Base-by-base conservation (phyloP, 345 rosid species). In the Arabis hirsuta region DNA sequence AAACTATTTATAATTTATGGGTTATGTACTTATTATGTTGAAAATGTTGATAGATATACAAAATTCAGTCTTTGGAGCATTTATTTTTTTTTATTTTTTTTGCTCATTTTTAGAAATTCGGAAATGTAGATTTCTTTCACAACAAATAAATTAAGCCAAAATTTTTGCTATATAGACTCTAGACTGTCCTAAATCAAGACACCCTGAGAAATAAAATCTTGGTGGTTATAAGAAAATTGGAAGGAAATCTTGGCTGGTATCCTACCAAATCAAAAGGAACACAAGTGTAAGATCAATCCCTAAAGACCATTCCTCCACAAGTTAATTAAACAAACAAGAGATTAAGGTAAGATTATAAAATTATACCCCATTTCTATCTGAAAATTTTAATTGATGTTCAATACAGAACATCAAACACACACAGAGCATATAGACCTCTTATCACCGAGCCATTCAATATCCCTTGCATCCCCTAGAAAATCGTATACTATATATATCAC, bases 181-280 rank as follows among this genome's bases (percentile, higher is more conserved):
- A n/a, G n/a, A 32, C 6, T 19, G 22, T 5, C 14, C 27, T 14
- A 14, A 10, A 29, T 62, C 32, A 57, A 57, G 3, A 59, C 48
- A 59, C 16, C 22, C 1, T 22, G 6, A 12, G 20, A 4, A 41
- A 59, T 4, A 2, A 11, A 26, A 47, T 32, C 9, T 12, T 34
- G 57, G 9, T 12, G 12, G 32, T 14, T 62, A 6, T 5, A 31
- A 32, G 12, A 19, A 29, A 31, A 39, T 7, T 19, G 32, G 32
- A 6, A 32, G n/a, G 7, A 56, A 47, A 55, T 57, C 59, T 14
- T 26, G 54, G 16, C 7, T 50, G 72, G 22, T 66, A 19, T 66
- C 48, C 72, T 48, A 73, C 67, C 72, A 73, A 57, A 48, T 58
- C 67, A 57, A 48, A n/a, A n/a, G n/a, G 24, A 9, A 9, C 14